Evolutionary conservation across 176 grass and related monocot species (phyloP), one percentile per base, ranked within the genome.

Genomic region (Triticum urartu): DNA sequence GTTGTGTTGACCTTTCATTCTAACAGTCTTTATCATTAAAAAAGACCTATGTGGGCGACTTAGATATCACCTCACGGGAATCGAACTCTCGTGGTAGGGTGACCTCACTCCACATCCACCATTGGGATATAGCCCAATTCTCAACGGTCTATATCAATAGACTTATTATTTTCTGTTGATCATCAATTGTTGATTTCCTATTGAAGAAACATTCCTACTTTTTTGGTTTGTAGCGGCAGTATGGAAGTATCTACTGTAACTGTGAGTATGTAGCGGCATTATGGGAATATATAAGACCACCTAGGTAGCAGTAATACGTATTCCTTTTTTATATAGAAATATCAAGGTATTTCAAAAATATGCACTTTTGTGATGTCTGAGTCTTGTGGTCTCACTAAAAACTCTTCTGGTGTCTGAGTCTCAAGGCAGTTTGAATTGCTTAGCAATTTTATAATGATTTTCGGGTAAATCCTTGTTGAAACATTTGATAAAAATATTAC

Each of bases 31-130:
- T 38, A 70, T 28, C 63, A 30, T 28, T 64, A 14, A 30, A 64
- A 28, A 28, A 24, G 35, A 48, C 42, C 72, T 75, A 30, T 48
- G 42, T 28, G 72, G 24, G 42, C 43, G 26, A 24, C 71, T 74
- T 45, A 48, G 36, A 30, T 50, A 43, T 75, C 42, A 24, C 42
- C 72, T 75, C 42, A 9, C 6, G 14, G 39, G 22, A 47, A 26
- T 68, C 34, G 32, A 26, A 74, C 18, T 47, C 20, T 72, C 13
- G 6, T 74, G n/a, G 11, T 13, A 6, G 70, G 38, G 70, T 72
- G 70, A 43, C 70, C 38, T 12, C 70, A 72, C 38, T 72, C 38
- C 70, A 72, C 11, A 72, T 72, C 70, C 70, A 72, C 10, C 70
- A 72, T 13, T 15, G 39, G 40, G 39, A 47, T 47, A 74, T 12